Percentiles rank a stretch among this genome's conserved stretches.
These are phyloP conservation scores for Moesziomyces sp. DNA, from an alignment of 1,284 basidiomycete species.

Conservation along the genomic window DNA sequence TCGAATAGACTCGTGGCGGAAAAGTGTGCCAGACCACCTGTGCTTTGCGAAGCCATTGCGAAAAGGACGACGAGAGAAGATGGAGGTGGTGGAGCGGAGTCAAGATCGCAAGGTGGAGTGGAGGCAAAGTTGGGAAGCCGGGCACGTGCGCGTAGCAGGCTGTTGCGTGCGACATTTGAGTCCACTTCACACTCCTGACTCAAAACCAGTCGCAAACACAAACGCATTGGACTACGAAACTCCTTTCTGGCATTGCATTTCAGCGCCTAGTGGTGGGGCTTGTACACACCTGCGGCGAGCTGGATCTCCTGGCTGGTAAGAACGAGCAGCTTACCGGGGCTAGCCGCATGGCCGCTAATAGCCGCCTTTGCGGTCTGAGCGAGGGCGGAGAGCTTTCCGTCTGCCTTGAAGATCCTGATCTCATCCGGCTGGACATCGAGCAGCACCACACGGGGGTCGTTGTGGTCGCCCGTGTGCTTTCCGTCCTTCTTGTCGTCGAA, in stretches of 20 bases:
- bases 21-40: conserved; percentile 23
- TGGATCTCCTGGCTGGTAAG: conserved; percentile 75
- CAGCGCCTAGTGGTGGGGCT: conserved; percentile 16
- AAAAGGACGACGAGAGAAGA: not conserved
- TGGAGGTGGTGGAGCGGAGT: not conserved
- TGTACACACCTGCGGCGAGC: conserved; percentile 65
- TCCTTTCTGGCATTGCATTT: not conserved
- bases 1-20: conserved; percentile 24
- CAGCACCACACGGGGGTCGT: conserved; percentile 82
- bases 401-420: conserved; percentile 63
- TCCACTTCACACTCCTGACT: too few species aligned
- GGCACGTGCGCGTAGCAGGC: not conserved
- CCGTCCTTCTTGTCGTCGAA: conserved; percentile 89
- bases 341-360: conserved; percentile 73
- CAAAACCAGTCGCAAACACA: not conserved
- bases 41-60: conserved; percentile 2
- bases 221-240: not conserved
- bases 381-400: conserved; percentile 43
- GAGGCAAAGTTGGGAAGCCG: not conserved
- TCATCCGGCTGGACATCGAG: conserved; percentile 85
- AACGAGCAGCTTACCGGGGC: conserved; percentile 75
- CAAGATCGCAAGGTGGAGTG: not conserved
- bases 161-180: not conserved
- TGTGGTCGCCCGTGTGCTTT: conserved; percentile 81
- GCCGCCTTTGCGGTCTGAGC: conserved; percentile 73